Evolutionary conservation across 2,329 filamentous ascomycete species (phyloP).

Genomic region (Monosporascus cannonballus): DNA sequence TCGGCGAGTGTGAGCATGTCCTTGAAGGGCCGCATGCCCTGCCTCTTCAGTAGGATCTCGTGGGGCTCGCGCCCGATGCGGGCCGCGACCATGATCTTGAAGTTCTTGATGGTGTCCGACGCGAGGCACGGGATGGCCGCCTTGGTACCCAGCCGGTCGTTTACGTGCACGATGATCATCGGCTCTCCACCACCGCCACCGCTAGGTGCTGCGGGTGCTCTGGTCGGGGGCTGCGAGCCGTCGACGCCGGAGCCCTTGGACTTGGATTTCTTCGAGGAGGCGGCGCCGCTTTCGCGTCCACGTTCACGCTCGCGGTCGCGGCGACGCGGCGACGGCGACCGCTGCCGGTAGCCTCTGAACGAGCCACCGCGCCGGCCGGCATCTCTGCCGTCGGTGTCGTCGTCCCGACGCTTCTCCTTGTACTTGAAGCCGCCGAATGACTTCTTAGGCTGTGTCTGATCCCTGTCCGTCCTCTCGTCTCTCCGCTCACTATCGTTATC

Average conservation of each 20-base stretch:
- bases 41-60: constrained; percentile 86
- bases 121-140: constrained; percentile 85
- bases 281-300: neutral
- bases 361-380: constrained; percentile 31
- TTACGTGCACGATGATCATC: constrained; percentile 92
- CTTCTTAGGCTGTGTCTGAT: constrained; percentile 22
- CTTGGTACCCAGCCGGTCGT: constrained; percentile 94
- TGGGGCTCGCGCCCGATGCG: constrained; percentile 83
- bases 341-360: constrained; percentile 47
- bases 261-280: constrained; percentile 18
- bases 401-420: constrained; percentile 48
- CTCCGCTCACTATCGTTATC: constrained; percentile 1
- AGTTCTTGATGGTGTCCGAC: constrained; percentile 74
- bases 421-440: constrained; percentile 48
- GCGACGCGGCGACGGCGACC: constrained; percentile 31
- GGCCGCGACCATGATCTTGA: constrained; percentile 88
- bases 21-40: constrained; percentile 91
- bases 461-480: constrained; percentile 6
- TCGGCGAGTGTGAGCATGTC: constrained; percentile 82
- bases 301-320: constrained; percentile 27
- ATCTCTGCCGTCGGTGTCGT: constrained; percentile 40
- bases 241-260: constrained; percentile 21
- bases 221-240: constrained; percentile 28
- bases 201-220: constrained; percentile 21
- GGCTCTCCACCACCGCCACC: constrained; percentile 48